Base-by-base conservation (phyloP, 2,329 filamentous ascomycete genomes). In the Xylariales sp. region DNA sequence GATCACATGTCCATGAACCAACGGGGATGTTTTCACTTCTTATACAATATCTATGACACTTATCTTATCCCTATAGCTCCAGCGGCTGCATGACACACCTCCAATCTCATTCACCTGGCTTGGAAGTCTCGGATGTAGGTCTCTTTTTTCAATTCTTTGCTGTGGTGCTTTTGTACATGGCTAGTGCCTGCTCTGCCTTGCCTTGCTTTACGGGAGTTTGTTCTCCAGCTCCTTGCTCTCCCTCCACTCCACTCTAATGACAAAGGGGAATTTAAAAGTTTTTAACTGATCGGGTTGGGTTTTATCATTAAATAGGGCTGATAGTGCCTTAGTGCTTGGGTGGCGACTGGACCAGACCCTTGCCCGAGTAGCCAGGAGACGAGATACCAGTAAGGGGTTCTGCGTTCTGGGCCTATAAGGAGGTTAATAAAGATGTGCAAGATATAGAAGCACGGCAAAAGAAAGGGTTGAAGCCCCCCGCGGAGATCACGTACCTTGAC, bases 381-480 rank as follows among this genome's bases (percentile, higher is more conserved):
- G 83, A 76, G 67, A 93, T 70, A 75, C 89, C 89, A 47, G 85
- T 88, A 64, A 95, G 78, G 45, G 89, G 89, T 62, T 95, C 89
- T 61, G 87, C 74, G 59, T 83, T 85, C 80, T 94, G 86, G 61
- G 73, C 72, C 87, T 94, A 62, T 62, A 44, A 41, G 24, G 40
- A 14, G 19, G 24, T 39, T 28, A 42, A 33, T 17, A 24, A n/a
- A 8, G 23, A 25, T n/a, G 23, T 8, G 23, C 8, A 25, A 34
- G 19, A 19, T 23, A 17, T 18, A 11, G 23, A 38, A 38, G 21
- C 21, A 11, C 23, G 23, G 23, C 23, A 6, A 8, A 31, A n/a
- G 5, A 17, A 30, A 8, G 29, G 29, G 15, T 29, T 19, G 11
- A 24, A 6, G 6, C 21, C 37, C 29, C 25, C 24, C 16, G 30